Base-by-base conservation (phyloP, 495 filamentous ascomycete genomes). In the Penicillium cataractarum region DNA sequence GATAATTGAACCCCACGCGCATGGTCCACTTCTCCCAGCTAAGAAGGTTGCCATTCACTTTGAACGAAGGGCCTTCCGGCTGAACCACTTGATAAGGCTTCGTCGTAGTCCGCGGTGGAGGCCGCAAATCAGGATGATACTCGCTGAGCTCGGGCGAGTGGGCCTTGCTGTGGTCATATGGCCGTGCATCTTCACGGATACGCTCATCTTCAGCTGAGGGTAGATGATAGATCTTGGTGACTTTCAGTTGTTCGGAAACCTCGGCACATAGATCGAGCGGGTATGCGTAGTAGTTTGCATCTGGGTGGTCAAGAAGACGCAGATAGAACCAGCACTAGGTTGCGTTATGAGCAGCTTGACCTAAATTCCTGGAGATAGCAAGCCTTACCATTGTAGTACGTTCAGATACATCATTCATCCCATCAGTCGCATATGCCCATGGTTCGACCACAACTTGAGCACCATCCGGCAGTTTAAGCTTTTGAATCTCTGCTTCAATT, bases 31-130 rank as follows among this genome's bases (percentile, higher is more conserved):
- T 89, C 70, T 90, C 85, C 88, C 88, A 90, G 1, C 32, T 57
- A 6, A 84, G 59, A 6, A 73, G 67, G 39, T 82, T 77, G 1
- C 83, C 85, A 0, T 70, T 21, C 1, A 65, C 67, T 22, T 60
- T 67, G 75, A 96, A 96, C 4, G 88, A 91, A 6, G 86, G 84
- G 0, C 92, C 92, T 58, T 93, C 82, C 0, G 92, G 92, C 66
- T 96, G 92, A 12, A 88, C 71, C 0, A 96, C 85, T 17, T 89
- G 87, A 58, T 91, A 78, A 1, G 92, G 90, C 73, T 92, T 94
- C 37, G 92, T 74, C 57, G 89, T 83, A 52, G 78, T 82, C 33
- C 81, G 75, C 7, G 89, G 68, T 2, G 57, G 21, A 12, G 69
- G 59, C 15, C 62, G 54, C 85, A 89, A 68, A 62, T 91, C 85